Base-by-base conservation (phyloP, 257 asterid species). In the Solanum arcanum region DNA sequence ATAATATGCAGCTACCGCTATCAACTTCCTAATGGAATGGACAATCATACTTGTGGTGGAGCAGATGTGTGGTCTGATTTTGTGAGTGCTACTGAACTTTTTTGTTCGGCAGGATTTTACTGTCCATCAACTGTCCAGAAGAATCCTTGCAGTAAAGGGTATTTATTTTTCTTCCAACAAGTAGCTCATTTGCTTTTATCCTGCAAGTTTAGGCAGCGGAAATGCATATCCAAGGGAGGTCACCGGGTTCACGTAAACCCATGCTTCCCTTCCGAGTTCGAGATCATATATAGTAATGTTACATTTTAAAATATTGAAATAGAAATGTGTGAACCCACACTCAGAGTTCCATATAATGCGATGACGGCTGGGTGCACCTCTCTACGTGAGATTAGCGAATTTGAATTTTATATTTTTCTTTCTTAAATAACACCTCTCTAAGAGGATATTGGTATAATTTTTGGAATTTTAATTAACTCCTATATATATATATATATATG, bases 61-160 rank as follows among this genome's bases (percentile, higher is more conserved):
- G 99, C 99, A 76, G 92, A 95, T 90, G 86, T 91, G 31, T 96
- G 98, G 99, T 90, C 98, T 47, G 98, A 95, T 89, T 94, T 94
- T 72, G 85, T 86, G 33, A 83, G 93, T 25, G 94, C 93, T 88
- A 88, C 87, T 29, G 94, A 93, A 83, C 82, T 96, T 85, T 95
- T 96, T 88, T 96, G 99, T 86, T 89, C 94, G 10, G 96, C 99
- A 8, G 99, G 99, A 85, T 93, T 93, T 39, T 93, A 91, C 89
- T 96, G 99, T 91, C 98, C 97, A 88, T 86, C 98, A 56, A 93
- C 86, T 88, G 90, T 90, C 49, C 91, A 90, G 75, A 90, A 90
- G 87, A 83, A 18, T 84, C 89, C 95, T 77, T 96, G 99, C 87
- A 91, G 91, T 91, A 92, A 88, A 37, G 99, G 99, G 99, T 96